These are phyloP conservation scores for Penicillium digitatum DNA, from an alignment of 2,329 filamentous ascomycete species.

Conservation along the genomic window DNA sequence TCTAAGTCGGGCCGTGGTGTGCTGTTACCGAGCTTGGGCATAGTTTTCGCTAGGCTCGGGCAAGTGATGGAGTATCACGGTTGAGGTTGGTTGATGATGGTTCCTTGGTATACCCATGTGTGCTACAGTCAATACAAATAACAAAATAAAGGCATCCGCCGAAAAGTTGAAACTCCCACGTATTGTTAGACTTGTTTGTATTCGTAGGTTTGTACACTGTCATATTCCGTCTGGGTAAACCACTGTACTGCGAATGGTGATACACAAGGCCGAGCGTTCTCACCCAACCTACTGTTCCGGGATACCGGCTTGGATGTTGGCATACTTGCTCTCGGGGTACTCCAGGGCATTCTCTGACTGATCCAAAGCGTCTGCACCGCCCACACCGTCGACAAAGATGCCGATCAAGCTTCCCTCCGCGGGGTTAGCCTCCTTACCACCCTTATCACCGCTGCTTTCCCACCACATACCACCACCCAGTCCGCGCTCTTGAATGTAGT, in stretches of 20 bases:
- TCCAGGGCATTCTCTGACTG: constrained; percentile 34
- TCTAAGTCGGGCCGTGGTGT: constrained; percentile 16
- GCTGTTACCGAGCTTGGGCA: constrained; percentile 12
- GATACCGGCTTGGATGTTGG: constrained; percentile 36
- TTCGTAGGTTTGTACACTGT: constrained; percentile 1
- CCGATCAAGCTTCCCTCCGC: constrained; percentile 61
- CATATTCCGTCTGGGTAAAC: not conserved
- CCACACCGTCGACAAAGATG: constrained; percentile 44
- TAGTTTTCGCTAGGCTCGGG: constrained; percentile 10
- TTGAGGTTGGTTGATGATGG: constrained; percentile 20
- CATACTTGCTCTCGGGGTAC: constrained; percentile 42
- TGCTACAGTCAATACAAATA: constrained; percentile 17
- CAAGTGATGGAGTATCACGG: constrained; percentile 15
- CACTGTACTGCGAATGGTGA: not conserved
- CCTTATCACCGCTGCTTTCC: constrained; percentile 78
- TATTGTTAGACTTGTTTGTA: constrained; percentile 6
- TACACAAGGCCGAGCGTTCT: not conserved
- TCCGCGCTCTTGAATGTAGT: constrained; percentile 61
- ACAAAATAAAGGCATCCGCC: constrained; percentile 14
- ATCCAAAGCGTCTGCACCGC: constrained; percentile 34
- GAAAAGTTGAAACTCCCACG: constrained; percentile 1
- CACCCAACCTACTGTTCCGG: constrained; percentile 9
- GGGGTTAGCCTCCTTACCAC: constrained; percentile 44
- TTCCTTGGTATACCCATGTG: constrained; percentile 8
- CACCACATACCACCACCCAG: constrained; percentile 96